These are phyloP conservation scores for Trypanosoma caninum DNA, from an alignment of 208 protist genomes.

Conservation along the genomic window DNA sequence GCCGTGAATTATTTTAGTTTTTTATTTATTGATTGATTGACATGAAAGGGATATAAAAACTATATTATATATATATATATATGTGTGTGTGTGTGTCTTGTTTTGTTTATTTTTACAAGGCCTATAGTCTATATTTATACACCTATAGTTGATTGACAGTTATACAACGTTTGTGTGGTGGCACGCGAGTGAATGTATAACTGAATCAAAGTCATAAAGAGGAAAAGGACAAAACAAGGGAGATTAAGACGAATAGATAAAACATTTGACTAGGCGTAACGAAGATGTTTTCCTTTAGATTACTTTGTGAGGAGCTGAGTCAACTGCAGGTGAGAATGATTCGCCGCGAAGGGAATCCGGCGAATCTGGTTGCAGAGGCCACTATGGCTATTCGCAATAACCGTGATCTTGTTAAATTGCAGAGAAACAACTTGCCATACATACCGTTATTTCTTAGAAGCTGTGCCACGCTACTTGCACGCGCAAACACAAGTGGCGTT, in stretches of 20 bases:
- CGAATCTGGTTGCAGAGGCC: conserved; percentile 34
- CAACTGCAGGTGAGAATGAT: conserved; percentile 74
- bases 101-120: neutral
- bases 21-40: neutral
- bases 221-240: too few relatives aligned
- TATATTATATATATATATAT: conserved; percentile 10
- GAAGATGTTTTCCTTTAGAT: too few relatives aligned
- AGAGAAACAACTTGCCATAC: conserved; percentile 16
- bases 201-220: too few relatives aligned
- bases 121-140: too few relatives aligned
- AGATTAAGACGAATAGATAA: too few relatives aligned
- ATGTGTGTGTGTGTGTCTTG: too few relatives aligned
- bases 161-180: too few relatives aligned
- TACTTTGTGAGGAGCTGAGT: conserved; percentile 63
- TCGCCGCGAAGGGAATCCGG: conserved; percentile 47
- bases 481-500: conserved; percentile 30
- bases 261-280: too few relatives aligned
- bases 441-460: conserved; percentile 62
- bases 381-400: conserved; percentile 45
- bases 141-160: too few relatives aligned
- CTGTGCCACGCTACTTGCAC: conserved; percentile 54
- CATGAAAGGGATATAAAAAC: neutral
- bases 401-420: conserved; percentile 19
- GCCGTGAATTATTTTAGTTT: neutral
- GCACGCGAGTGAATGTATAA: too few relatives aligned